phyloP scores from a whole-genome alignment of 2,329 filamentous ascomycete species.

The Onygenales sp. region DNA sequence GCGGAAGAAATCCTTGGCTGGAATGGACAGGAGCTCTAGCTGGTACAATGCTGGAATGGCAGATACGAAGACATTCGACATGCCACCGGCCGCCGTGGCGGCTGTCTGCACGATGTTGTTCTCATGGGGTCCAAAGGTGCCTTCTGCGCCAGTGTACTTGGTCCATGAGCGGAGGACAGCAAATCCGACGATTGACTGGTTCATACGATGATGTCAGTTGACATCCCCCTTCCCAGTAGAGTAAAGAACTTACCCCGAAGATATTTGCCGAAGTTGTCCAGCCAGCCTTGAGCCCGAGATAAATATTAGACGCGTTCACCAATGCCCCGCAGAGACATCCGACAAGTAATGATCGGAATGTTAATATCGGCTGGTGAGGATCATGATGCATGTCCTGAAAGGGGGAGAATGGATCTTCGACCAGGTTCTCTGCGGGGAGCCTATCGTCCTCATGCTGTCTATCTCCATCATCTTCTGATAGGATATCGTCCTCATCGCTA shows the following conservation, averaged over 20 bases:
- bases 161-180: constrained; percentile 34
- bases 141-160: constrained; percentile 23
- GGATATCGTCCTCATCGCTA: too few species aligned
- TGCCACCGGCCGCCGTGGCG: constrained; percentile 36
- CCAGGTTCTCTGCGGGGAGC: not conserved
- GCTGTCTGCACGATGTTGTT: constrained; percentile 41
- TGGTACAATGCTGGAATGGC: constrained; percentile 38
- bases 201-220: not conserved
- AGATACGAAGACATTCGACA: constrained; percentile 36
- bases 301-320: constrained; percentile 54
- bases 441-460: not conserved
- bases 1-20: constrained; percentile 9
- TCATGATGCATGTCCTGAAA: not conserved
- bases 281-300: constrained; percentile 47
- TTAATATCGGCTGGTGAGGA: constrained; percentile 25
- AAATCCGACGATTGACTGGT: constrained; percentile 32
- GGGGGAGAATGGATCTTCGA: constrained; percentile 5
- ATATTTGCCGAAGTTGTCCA: constrained; percentile 9
- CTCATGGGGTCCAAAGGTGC: constrained; percentile 35
- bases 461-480: not conserved
- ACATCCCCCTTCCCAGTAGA: not conserved
- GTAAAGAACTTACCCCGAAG: constrained; percentile 7
- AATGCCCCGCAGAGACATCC: constrained; percentile 49
- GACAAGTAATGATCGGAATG: constrained; percentile 45
- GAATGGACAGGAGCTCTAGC: constrained; percentile 24